Conservation (phyloP, 805 yeast genomes). For the Candida sakaeoensis region DNA sequence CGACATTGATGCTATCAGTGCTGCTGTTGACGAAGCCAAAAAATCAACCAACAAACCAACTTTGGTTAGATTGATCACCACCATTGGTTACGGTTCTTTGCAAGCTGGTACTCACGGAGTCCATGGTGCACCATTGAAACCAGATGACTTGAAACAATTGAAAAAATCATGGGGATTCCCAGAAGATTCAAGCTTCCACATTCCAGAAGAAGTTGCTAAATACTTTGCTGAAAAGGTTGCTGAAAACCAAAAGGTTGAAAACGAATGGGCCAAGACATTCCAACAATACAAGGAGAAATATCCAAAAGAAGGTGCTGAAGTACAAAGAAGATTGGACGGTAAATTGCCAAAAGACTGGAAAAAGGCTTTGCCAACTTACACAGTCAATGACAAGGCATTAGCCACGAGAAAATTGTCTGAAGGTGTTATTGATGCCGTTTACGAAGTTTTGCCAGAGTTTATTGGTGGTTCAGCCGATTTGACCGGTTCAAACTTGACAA, state of each 20-base stretch:
- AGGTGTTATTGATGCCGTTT: conserved; percentile 61
- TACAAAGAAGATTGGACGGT: conserved; percentile 71
- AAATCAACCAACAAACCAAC: conserved; percentile 79
- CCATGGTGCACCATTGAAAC: conserved; percentile 94
- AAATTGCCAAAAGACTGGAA: conserved; percentile 85
- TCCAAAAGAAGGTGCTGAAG: conserved; percentile 77
- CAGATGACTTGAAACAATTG: conserved; percentile 86
- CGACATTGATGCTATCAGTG: conserved; percentile 65
- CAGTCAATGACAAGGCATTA: conserved; percentile 71
- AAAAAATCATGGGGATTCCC: conserved; percentile 83
- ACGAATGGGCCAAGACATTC: conserved; percentile 69
- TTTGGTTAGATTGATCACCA: conserved; percentile 81
- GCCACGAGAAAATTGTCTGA: conserved; percentile 96
- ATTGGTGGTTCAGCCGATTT: conserved; percentile 98
- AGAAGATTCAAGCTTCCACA: conserved; percentile 75
- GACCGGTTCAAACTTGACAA: conserved; percentile 94
- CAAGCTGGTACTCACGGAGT: conserved; percentile 84
- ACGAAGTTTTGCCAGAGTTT: conserved; percentile 73
- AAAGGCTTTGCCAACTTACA: conserved; percentile 71
- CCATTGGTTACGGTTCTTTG: conserved; percentile 91
- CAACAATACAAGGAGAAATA: conserved; percentile 59
- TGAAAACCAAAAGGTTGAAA: conserved; percentile 65
- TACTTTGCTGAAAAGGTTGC: conserved; percentile 55
- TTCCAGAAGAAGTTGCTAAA: conserved; percentile 80
- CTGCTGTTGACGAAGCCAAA: conserved; percentile 82